phyloP scores from a whole-genome alignment of 1,284 basidiomycete genomes.

The Apiotrichum sp. region DNA sequence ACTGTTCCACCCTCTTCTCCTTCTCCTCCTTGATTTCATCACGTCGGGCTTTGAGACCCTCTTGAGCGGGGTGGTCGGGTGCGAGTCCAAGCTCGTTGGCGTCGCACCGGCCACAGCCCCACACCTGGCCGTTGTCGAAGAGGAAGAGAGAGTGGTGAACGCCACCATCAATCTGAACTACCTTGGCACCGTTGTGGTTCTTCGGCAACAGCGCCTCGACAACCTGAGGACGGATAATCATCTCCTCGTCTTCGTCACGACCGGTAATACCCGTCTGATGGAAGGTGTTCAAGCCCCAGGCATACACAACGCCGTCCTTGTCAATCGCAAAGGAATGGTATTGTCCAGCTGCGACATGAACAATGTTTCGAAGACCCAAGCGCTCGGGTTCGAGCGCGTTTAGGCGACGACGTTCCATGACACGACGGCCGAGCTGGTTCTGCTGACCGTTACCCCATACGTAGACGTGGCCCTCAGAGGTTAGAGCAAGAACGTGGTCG shows the following conservation, averaged over 20 bases:
- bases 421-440: constrained; percentile 76
- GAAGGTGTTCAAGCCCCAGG: constrained; percentile 83
- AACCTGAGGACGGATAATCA: constrained; percentile 63
- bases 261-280: constrained; percentile 56
- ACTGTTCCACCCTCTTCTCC: constrained; percentile 27
- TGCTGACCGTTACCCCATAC: constrained; percentile 76
- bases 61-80: constrained; percentile 56
- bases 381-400: constrained; percentile 69
- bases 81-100: constrained; percentile 69
- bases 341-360: constrained; percentile 68
- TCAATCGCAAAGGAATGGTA: constrained; percentile 88
- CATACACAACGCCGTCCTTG: constrained; percentile 72
- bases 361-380: constrained; percentile 62
- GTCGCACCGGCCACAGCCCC: constrained; percentile 71
- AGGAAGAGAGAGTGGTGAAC: constrained; percentile 85
- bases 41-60: constrained; percentile 45
- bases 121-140: constrained; percentile 74
- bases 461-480: constrained; percentile 74
- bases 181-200: constrained; percentile 60
- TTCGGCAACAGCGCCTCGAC: constrained; percentile 63
- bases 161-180: constrained; percentile 58
- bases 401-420: constrained; percentile 74
- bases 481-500: constrained; percentile 81
- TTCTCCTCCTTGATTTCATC: constrained; percentile 39
- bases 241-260: constrained; percentile 44